Evolutionary conservation across 192 early-diverging fungal species (phyloP), one percentile per base, ranked within the genome.

Genomic region (Linnemannia elongata): DNA sequence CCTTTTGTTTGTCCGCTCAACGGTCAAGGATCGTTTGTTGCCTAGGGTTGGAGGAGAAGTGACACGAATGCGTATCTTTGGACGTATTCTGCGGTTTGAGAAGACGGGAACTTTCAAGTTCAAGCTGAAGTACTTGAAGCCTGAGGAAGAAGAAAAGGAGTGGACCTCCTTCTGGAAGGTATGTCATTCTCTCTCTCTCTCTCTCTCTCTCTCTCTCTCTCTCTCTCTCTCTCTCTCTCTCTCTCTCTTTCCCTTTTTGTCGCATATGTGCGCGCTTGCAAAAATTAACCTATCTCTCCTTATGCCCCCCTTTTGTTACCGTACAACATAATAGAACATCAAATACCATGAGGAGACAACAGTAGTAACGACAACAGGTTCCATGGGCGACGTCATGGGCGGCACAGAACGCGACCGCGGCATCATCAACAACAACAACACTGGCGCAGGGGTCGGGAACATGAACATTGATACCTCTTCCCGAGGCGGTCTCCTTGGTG

Each of bases 21-120:
- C 91, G 7, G 90, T 94, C 38, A 86, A 92, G 36, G 94, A 94
- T 87, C 92, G 94, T 30, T 78, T 92, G 57, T 88, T 95, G 45
- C 94, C 94, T 3, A 85, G 89, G 27, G 85, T 89, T 8, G 89
- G 90, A 1, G 93, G 93, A 60, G 93, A 95, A 78, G 79, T 91
- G 41, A 74, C 92, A n/a, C 89, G 91, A 13, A 75, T 94, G 88
- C 92, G 94, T 47, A 72, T 91, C 45, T 92, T 93, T 90, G 93
- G 94, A 1, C 91, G 90, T 66, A 77, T 94, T 27, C 63, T 92
- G 45, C 91, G 93, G 12, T 82, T 92, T 17, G 79, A 79, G 45
- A 79, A 79, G 69, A 72, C 68, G 1, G 77, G 77, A 6, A 36
- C 69, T 27, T 72, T 79, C 47, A 49, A 38, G 47, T 79, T 79